phyloP scores from a whole-genome alignment of 192 early-diverging fungal species.

The Coemansia sp. region DNA sequence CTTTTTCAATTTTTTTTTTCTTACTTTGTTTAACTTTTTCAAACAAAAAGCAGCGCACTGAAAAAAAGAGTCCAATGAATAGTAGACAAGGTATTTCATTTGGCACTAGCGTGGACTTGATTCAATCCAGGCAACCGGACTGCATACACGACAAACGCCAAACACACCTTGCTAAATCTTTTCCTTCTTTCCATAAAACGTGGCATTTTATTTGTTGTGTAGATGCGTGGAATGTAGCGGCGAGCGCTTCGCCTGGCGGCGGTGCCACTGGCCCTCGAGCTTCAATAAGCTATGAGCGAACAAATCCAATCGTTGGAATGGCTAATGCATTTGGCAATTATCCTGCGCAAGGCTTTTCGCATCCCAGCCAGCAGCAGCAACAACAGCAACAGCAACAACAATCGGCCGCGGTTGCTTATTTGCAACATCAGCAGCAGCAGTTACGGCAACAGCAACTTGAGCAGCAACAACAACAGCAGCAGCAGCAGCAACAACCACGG shows the following conservation, averaged over 20 bases:
- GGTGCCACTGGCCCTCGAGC: conserved; percentile 20
- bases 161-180: background rate
- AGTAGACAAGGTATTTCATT: conserved; percentile 45
- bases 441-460: conserved; percentile 12
- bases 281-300: conserved; percentile 46
- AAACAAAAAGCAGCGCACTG: background rate
- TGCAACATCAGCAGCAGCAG: conserved; percentile 11
- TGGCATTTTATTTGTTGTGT: background rate
- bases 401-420: conserved; percentile 5
- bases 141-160: background rate
- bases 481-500: conserved; percentile 33
- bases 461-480: conserved; percentile 35
- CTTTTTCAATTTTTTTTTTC: background rate
- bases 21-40: background rate
- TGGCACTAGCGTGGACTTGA: background rate
- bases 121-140: background rate
- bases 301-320: conserved; percentile 16
- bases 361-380: conserved; percentile 21
- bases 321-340: conserved; percentile 33
- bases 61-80: conserved; percentile 29
- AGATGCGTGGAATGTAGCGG: conserved; percentile 44
- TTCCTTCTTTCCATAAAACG: background rate
- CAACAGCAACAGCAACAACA: conserved; percentile 15
- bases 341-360: conserved; percentile 37
- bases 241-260: conserved; percentile 20